Percentiles rank a stretch among this genome's conserved stretches.
These are phyloP conservation scores for Sclerotinia subarctica DNA, from an alignment of 2,329 filamentous ascomycete species.

Conservation along the genomic window DNA sequence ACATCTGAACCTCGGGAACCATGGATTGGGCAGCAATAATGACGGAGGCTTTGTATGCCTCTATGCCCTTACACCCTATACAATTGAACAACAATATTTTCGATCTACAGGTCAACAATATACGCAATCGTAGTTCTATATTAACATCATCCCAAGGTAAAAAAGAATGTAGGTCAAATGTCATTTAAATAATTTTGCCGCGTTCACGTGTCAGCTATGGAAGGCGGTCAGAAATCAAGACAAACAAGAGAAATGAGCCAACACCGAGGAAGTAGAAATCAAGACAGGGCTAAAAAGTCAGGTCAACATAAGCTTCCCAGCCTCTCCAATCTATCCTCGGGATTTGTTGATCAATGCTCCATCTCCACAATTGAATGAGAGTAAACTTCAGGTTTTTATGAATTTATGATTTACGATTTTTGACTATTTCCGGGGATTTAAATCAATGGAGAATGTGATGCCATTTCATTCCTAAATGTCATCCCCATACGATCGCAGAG, in stretches of 20 bases:
- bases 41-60: too few species aligned
- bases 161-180: not conserved
- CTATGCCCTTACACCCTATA: not conserved
- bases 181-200: not conserved
- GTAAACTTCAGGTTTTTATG: slow-evolving; percentile 15
- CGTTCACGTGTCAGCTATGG: not conserved
- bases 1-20: not conserved
- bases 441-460: slow-evolving; percentile 28
- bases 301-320: slow-evolving; percentile 13
- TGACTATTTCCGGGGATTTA: slow-evolving; percentile 8
- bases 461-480: slow-evolving; percentile 49
- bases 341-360: slow-evolving; percentile 21
- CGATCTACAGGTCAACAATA: not conserved
- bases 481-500: slow-evolving; percentile 57
- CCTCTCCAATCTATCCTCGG: slow-evolving; percentile 18
- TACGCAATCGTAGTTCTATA: not conserved
- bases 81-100: not conserved
- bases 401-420: slow-evolving; percentile 18
- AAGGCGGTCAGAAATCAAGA: not conserved
- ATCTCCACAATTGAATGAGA: slow-evolving; percentile 21
- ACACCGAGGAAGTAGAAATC: slow-evolving; percentile 3
- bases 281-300: slow-evolving; percentile 14
- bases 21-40: not conserved
- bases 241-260: not conserved
- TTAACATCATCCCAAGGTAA: not conserved